Evolutionary conservation across 805 yeast genomes (phyloP).

Genomic region (Kazachstania bromeliacearum): DNA sequence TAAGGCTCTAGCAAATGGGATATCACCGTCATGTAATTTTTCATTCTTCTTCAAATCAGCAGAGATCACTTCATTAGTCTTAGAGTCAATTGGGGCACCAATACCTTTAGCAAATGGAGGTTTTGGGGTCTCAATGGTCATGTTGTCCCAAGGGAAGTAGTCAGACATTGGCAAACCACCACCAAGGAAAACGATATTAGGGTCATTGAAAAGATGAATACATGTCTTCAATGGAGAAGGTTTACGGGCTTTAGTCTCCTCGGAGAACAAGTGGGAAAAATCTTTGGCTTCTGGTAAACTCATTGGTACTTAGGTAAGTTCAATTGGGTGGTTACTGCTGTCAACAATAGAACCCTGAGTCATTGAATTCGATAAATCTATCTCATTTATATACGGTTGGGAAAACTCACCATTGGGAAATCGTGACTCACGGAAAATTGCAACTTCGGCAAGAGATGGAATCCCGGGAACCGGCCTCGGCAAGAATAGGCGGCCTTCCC

Average conservation of each 20-base stretch:
- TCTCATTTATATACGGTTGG: no score
- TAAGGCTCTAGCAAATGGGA: constrained; percentile 75
- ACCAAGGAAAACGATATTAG: constrained; percentile 78
- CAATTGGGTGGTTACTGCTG: neutral
- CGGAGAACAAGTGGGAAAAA: constrained; percentile 62
- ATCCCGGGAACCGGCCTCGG: no score
- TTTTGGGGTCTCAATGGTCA: constrained; percentile 61
- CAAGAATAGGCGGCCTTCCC: no score
- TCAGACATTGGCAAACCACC: constrained; percentile 92
- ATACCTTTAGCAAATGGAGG: constrained; percentile 78
- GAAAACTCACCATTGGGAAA: no score
- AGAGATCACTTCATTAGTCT: constrained; percentile 23
- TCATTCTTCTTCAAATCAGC: constrained; percentile 29
- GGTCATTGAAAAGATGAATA: constrained; percentile 64
- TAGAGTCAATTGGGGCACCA: constrained; percentile 39
- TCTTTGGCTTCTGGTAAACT: constrained; percentile 49
- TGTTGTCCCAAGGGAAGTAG: constrained; percentile 83
- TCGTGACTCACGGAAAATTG: no score
- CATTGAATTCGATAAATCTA: no score
- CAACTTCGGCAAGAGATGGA: no score
- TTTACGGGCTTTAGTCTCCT: constrained; percentile 66
- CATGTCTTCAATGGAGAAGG: constrained; percentile 79
- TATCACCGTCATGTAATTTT: constrained; percentile 43
- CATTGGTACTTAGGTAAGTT: constrained; percentile 12
- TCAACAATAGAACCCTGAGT: no score